phyloP scores from a whole-genome alignment of 2,329 filamentous ascomycete species.

The Fusarium sp. region DNA sequence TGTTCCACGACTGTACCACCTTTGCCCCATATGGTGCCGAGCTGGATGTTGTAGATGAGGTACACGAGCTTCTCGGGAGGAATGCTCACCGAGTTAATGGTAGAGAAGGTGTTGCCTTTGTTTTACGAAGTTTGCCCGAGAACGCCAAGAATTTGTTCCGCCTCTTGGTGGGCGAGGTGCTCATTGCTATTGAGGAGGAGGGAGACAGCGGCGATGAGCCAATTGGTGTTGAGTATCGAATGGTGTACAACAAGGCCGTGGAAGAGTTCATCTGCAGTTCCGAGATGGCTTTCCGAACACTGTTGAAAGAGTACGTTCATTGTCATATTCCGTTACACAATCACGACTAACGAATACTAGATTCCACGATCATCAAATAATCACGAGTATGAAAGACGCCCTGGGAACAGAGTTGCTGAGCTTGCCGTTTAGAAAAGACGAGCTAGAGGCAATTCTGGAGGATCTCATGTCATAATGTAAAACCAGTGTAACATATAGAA shows the following conservation, averaged over 20 bases:
- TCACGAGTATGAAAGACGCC: slow-evolving; percentile 86
- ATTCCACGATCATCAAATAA: slow-evolving; percentile 98
- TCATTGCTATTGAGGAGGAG: slow-evolving; percentile 75
- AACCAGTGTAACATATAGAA: slow-evolving; percentile 6
- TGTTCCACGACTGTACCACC: slow-evolving; percentile 95
- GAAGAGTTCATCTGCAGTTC: slow-evolving; percentile 98
- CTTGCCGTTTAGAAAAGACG: slow-evolving; percentile 86
- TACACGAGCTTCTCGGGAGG: slow-evolving; percentile 85
- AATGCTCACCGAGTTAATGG: slow-evolving; percentile 83
- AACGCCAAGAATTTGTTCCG: slow-evolving; percentile 90
- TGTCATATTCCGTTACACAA: neutral
- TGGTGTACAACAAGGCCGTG: slow-evolving; percentile 92
- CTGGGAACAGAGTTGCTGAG: slow-evolving; percentile 86
- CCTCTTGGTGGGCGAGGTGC: slow-evolving; percentile 83
- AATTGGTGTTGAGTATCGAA: slow-evolving; percentile 85
- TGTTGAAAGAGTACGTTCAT: slow-evolving; percentile 83
- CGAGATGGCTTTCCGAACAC: slow-evolving; percentile 92
- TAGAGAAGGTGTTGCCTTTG: slow-evolving; percentile 90
- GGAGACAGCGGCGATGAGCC: slow-evolving; percentile 60
- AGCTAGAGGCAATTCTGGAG: slow-evolving; percentile 88
- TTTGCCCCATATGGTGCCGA: slow-evolving; percentile 79
- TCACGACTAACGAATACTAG: slow-evolving; percentile 53
- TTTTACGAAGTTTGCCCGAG: slow-evolving; percentile 88
- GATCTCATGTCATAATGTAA: slow-evolving; percentile 60
- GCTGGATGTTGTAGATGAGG: slow-evolving; percentile 86